Evolutionary conservation across 805 yeast genomes (phyloP), one percentile per base, ranked within the genome.

Genomic region (Diddensiella caesifluorescens): DNA sequence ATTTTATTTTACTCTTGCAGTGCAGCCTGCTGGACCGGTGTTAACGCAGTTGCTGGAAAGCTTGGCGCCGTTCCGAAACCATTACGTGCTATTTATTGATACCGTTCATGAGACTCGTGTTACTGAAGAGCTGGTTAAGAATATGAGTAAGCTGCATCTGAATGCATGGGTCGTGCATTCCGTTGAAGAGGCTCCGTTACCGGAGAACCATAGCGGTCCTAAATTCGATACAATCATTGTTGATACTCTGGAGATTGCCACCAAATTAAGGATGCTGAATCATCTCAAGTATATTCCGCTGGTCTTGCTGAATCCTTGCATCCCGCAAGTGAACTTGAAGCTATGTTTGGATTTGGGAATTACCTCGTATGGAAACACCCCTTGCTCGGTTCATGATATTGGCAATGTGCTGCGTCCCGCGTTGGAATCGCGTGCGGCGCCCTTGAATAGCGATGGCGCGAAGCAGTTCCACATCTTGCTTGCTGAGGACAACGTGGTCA

Each of bases 381-480:
- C 95, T 18, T 85, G 95, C 57, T 76, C 89, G 0, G 75, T 80
- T 7, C 75, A 81, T 38, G 95, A 87, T 55, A 69, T 86, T 50
- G 94, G 92, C 2, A 81, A 87, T 37, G 84, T 86, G 19, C 70
- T 86, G 54, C 78, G 84, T 39, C 94, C 95, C 2, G 95, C 95
- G 0, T 65, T 86, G 44, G 95, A 86, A 58, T 79, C 87, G 10
- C 73, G 92, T 46, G 80, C 87, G 0, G 83, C 86, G 16, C 84
- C 92, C 25, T 76, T 82, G 37, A 83, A 82, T 59, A 75, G 83
- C 16, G 92, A 85, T 56, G 90, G 86, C 22, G 80, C 86, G 15
- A 75, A 75, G 46, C 76, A 83, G 39, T 86, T 79, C 68, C 77
- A 76, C 52, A 79, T 86, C 26, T 66, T 86, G 49, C 72, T 86